Conservation (phyloP, 176 grass and related monocot species). For the Oryza australiensis region DNA sequence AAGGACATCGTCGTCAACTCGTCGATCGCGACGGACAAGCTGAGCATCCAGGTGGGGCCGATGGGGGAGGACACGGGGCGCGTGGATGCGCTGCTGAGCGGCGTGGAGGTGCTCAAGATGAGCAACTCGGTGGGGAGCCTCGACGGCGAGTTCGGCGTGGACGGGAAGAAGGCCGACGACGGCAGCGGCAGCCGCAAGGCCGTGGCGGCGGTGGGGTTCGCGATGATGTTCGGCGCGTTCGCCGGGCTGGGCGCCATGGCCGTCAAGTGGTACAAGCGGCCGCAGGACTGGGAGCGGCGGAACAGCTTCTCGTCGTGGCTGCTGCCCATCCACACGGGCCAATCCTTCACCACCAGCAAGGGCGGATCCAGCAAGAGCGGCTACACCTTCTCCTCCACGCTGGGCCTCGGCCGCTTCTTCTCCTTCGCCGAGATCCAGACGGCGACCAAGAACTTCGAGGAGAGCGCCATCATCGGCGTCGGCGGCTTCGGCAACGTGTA, state of each 20-base stretch:
- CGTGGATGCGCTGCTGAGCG: slow-evolving; percentile 84
- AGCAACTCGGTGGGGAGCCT: slow-evolving; percentile 80
- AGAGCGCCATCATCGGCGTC: slow-evolving; percentile 84
- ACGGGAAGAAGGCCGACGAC: slow-evolving; percentile 63
- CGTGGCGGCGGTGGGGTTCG: slow-evolving; percentile 75
- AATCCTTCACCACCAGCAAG: slow-evolving; percentile 68
- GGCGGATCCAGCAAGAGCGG: slow-evolving; percentile 78
- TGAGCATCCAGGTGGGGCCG: slow-evolving; percentile 68
- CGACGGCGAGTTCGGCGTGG: slow-evolving; percentile 91
- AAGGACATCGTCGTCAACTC: slow-evolving; percentile 78
- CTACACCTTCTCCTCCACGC: slow-evolving; percentile 75
- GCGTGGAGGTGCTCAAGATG: slow-evolving; percentile 86
- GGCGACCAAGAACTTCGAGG: slow-evolving; percentile 81
- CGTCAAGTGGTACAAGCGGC: slow-evolving; percentile 78
- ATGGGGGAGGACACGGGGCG: slow-evolving; percentile 63
- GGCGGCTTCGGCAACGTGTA: slow-evolving; percentile 99
- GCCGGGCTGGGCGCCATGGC: slow-evolving; percentile 81
- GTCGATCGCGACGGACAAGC: slow-evolving; percentile 33
- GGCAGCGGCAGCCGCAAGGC: slow-evolving; percentile 32
- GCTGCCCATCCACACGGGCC: slow-evolving; percentile 75
- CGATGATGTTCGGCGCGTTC: slow-evolving; percentile 87
- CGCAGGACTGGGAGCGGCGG: slow-evolving; percentile 84
- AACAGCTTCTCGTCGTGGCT: slow-evolving; percentile 99
- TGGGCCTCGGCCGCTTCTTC: slow-evolving; percentile 72
- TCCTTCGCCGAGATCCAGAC: slow-evolving; percentile 74